Conservation (phyloP, 768 basidiomycete species). For the Pleurotus eryngii region DNA sequence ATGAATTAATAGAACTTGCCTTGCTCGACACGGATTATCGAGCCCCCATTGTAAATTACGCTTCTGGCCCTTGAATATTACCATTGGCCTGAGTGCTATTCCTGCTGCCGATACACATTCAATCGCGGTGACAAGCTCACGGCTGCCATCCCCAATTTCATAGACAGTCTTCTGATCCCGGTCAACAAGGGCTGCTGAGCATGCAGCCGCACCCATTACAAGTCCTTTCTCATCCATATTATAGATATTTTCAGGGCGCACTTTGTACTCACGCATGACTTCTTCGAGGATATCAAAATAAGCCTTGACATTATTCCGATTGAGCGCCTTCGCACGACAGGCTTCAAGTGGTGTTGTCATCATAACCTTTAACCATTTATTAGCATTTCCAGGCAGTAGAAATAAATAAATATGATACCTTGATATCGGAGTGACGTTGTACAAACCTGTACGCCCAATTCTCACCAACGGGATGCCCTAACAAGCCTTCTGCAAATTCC, state of each 20-base stretch:
- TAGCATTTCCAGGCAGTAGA: not conserved
- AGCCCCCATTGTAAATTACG: constrained; percentile 13
- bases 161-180: constrained; percentile 16
- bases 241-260: constrained; percentile 24
- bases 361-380: constrained; percentile 20
- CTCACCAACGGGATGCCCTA: constrained; percentile 10
- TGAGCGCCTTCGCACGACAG: constrained; percentile 27
- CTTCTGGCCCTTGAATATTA: constrained; percentile 8
- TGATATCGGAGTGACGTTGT: constrained; percentile 19
- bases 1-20: constrained; percentile 2
- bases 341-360: constrained; percentile 11
- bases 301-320: constrained; percentile 21
- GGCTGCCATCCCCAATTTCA: constrained; percentile 23
- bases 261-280: constrained; percentile 18
- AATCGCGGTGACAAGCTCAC: constrained; percentile 40
- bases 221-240: constrained; percentile 31
- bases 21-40: constrained; percentile 15
- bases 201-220: constrained; percentile 21
- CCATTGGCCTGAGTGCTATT: not conserved
- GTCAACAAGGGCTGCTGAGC: constrained; percentile 15
- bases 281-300: constrained; percentile 22
- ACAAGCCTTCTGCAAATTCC: constrained; percentile 14
- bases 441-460: constrained; percentile 16
- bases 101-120: constrained; percentile 39
- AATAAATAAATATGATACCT: constrained; percentile 3